Evolutionary conservation across 2,329 filamentous ascomycete species (phyloP).

Genomic region (Catunica adiposa): DNA sequence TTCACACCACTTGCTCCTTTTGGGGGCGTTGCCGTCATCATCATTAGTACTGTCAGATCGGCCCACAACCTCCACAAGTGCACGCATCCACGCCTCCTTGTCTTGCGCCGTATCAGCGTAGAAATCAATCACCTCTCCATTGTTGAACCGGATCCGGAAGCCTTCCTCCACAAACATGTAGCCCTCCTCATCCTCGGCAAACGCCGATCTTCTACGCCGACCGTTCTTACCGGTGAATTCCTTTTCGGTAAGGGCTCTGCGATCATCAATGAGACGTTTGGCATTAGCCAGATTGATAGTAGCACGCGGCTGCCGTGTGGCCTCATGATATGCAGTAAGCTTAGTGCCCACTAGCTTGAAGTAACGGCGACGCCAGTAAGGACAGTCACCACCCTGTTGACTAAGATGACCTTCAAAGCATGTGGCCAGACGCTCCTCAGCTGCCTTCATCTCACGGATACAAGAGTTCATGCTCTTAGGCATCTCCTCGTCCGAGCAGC

Average conservation of each 20-base stretch:
- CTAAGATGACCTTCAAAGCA: constrained; percentile 81
- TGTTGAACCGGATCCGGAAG: constrained; percentile 96
- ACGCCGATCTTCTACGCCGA: constrained; percentile 77
- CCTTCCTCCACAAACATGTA: constrained; percentile 99
- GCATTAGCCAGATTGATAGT: constrained; percentile 95
- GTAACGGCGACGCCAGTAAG: constrained; percentile 96
- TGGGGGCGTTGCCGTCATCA: constrained; percentile 29
- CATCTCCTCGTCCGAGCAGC: constrained; percentile 82
- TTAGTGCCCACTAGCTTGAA: constrained; percentile 87
- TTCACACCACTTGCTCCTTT: constrained; percentile 49
- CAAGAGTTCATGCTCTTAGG: constrained; percentile 98
- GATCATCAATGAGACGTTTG: constrained; percentile 83
- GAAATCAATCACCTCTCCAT: constrained; percentile 96
- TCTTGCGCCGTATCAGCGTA: constrained; percentile 78
- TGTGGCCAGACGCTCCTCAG: constrained; percentile 61
- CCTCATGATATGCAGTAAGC: constrained; percentile 89
- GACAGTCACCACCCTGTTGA: constrained; percentile 94
- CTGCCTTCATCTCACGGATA: constrained; percentile 80
- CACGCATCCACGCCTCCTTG: constrained; percentile 91
- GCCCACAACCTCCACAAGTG: constrained; percentile 55
- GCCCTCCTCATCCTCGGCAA: constrained; percentile 94
- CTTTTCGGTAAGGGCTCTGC: constrained; percentile 64
- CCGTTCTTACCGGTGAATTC: constrained; percentile 63
- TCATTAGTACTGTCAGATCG: constrained; percentile 30
- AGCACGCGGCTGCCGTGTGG: constrained; percentile 83